Evolutionary conservation across 2,329 filamentous ascomycete genomes (phyloP).

Genomic region (Diaporthe sp.): DNA sequence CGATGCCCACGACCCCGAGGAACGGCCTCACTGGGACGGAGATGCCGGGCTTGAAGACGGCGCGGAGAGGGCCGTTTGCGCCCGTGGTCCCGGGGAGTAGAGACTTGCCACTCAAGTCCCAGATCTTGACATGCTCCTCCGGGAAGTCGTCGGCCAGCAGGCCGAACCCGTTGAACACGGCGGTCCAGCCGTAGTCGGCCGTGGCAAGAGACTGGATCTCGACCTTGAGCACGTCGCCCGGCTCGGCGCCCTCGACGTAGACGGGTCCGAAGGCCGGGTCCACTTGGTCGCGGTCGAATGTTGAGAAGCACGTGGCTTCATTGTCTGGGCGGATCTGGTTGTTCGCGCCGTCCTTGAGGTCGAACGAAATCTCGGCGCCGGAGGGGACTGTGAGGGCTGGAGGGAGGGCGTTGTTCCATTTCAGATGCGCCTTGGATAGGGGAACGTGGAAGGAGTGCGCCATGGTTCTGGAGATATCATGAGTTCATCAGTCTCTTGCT

Average conservation of each 20-base stretch:
- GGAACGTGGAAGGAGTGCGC: conserved; percentile 48
- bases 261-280: conserved; percentile 68
- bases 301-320: conserved; percentile 54
- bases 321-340: conserved; percentile 63
- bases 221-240: conserved; percentile 66
- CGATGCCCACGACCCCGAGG: conserved; percentile 66
- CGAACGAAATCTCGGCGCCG: conserved; percentile 62
- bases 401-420: conserved; percentile 62
- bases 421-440: conserved; percentile 55
- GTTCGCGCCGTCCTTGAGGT: conserved; percentile 64
- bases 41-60: conserved; percentile 62
- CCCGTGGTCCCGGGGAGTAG: conserved; percentile 40
- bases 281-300: conserved; percentile 57
- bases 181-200: conserved; percentile 66
- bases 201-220: conserved; percentile 62
- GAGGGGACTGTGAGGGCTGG: conserved; percentile 63
- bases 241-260: conserved; percentile 61
- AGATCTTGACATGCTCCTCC: conserved; percentile 61
- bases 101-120: conserved; percentile 54
- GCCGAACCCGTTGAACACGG: conserved; percentile 65
- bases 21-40: conserved; percentile 65
- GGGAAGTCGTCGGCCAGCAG: conserved; percentile 64
- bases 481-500: too few relatives aligned
- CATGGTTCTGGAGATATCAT: conserved; percentile 31
- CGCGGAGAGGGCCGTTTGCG: conserved; percentile 47